These are phyloP conservation scores for Candida buenavistaensis DNA, from an alignment of 1,139 yeast genomes.

Conservation along the genomic window DNA sequence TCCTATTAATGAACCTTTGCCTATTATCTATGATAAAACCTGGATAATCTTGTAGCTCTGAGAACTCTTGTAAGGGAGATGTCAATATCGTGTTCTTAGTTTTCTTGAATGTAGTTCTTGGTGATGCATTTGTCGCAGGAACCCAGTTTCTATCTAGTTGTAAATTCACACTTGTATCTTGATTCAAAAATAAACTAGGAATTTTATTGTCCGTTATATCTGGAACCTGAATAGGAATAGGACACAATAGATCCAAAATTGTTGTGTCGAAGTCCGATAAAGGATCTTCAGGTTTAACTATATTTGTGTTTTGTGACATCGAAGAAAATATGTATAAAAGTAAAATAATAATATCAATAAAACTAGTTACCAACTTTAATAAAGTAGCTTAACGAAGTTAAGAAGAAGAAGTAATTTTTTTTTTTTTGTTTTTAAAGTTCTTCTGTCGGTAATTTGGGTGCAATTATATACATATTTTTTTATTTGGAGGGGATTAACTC, in stretches of 20 bases:
- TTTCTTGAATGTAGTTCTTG: too few species aligned
- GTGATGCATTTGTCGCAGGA: too few species aligned
- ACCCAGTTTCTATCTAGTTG: too few species aligned
- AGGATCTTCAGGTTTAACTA: conserved; percentile 2
- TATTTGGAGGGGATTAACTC: too few species aligned
- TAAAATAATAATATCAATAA: neutral
- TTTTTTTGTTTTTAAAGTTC: too few species aligned
- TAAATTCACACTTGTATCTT: neutral
- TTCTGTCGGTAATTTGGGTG: too few species aligned
- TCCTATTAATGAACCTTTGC: neutral
- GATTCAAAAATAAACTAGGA: conserved; percentile 5
- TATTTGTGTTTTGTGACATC: conserved; percentile 3
- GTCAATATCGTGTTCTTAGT: conserved; percentile 2
- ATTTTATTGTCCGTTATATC: conserved; percentile 1
- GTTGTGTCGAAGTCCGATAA: conserved; percentile 2
- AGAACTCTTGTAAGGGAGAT: conserved; percentile 4
- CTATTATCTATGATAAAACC: neutral
- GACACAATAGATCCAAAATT: neutral
- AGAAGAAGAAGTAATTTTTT: too few species aligned
- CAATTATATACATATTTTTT: neutral
- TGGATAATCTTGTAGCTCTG: neutral
- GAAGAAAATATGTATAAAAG: neutral
- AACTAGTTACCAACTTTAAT: neutral
- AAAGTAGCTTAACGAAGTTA: too few species aligned
- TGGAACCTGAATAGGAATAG: neutral